Conservation (phyloP, 179 eudicot genomes). For the Corrigiola litoralis region DNA sequence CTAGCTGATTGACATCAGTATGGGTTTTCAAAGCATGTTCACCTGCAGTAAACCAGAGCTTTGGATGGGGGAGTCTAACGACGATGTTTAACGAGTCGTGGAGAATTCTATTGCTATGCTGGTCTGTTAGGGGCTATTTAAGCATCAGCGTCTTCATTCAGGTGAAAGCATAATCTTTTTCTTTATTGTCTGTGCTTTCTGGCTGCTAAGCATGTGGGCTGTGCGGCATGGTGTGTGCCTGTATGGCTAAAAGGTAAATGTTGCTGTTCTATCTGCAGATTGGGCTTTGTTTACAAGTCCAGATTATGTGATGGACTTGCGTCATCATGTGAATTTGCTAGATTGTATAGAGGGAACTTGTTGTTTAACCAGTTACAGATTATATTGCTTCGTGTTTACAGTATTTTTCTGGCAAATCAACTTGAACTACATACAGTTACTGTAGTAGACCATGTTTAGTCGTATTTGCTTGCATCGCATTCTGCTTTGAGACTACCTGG, state of each 20-base stretch:
- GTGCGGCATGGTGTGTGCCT: not conserved
- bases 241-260: not conserved
- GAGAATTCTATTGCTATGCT: not conserved
- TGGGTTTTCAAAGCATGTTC: not conserved
- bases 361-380: too few relatives aligned
- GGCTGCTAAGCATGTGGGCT: not conserved
- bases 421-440: too few relatives aligned
- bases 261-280: not conserved
- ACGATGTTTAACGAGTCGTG: not conserved
- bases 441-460: too few relatives aligned
- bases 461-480: too few relatives aligned
- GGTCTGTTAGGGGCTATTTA: not conserved
- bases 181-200: too few relatives aligned
- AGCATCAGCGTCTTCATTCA: not conserved
- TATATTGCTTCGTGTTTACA: too few relatives aligned
- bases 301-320: not conserved
- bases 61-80: not conserved
- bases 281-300: not conserved
- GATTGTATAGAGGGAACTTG: not conserved
- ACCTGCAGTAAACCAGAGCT: constrained; percentile 11
- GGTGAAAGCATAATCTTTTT: constrained; percentile 6
- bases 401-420: too few relatives aligned
- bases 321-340: too few relatives aligned
- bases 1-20: constrained; percentile 4
- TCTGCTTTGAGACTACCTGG: too few relatives aligned